phyloP scores from a whole-genome alignment of 305 asterid genomes.

The Euphrasia arctica region DNA sequence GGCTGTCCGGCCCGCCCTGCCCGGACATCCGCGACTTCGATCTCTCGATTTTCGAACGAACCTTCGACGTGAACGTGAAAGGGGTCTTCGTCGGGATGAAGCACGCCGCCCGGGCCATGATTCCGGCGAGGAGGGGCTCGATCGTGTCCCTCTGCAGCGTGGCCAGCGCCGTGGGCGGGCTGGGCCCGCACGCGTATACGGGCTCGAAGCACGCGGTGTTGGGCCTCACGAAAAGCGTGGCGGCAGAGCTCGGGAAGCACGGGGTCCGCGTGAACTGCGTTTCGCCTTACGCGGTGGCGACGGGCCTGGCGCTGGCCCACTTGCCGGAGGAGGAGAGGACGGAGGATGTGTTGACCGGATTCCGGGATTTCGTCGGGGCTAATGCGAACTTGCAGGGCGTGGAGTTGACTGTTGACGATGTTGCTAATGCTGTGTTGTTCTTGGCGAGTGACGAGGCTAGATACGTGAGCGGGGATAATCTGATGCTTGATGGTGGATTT shows the following conservation, averaged over 20 bases:
- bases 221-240: conserved; percentile 81
- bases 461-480: conserved; percentile 75
- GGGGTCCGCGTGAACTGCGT: conserved; percentile 84
- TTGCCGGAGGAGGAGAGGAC: conserved; percentile 79
- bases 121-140: conserved; percentile 73
- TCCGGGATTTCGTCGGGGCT: conserved; percentile 46
- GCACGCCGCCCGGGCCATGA: conserved; percentile 89
- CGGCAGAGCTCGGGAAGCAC: conserved; percentile 88
- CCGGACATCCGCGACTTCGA: conserved; percentile 68
- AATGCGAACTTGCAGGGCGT: conserved; percentile 82
- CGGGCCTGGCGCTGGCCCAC: conserved; percentile 61
- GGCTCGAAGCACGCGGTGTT: conserved; percentile 88
- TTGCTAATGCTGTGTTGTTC: conserved; percentile 77
- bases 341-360: conserved; percentile 57
- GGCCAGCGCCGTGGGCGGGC: conserved; percentile 45
- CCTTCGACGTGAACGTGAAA: conserved; percentile 71
- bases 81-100: conserved; percentile 92
- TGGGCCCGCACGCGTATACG: conserved; percentile 74
- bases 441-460: conserved; percentile 85
- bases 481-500: conserved; percentile 92
- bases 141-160: conserved; percentile 72
- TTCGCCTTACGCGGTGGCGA: conserved; percentile 80
- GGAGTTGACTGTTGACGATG: conserved; percentile 63
- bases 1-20: conserved; percentile 62
- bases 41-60: conserved; percentile 52